These are phyloP conservation scores for Euptelea pleiosperma DNA, from an alignment of 164 flowering plant species.

Conservation along the genomic window DNA sequence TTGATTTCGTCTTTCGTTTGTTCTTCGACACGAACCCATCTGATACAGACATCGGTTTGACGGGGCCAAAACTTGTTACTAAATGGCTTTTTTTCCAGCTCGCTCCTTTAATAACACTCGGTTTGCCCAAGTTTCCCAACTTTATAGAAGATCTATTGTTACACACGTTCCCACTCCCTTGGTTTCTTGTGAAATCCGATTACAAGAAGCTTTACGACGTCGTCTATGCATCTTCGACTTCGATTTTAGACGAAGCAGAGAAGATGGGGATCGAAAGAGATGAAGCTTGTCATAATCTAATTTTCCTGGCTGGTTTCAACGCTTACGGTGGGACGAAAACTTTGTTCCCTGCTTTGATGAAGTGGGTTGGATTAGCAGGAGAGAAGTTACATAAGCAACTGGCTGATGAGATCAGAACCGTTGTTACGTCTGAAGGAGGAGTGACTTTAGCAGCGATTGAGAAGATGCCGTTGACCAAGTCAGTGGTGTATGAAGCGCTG, in stretches of 20 bases:
- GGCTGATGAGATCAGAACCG: conserved; percentile 38
- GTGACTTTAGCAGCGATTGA: conserved; percentile 32
- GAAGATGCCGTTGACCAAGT: conserved; percentile 41
- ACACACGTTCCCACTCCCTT: conserved; percentile 38
- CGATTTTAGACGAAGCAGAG: conserved; percentile 40
- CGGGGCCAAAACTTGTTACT: conserved; percentile 18
- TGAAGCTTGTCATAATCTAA: no score
- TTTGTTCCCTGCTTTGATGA: conserved; percentile 35
- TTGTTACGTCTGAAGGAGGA: conserved; percentile 28
- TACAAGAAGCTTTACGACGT: conserved; percentile 34
- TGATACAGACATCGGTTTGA: conserved; percentile 20
- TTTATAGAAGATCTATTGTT: conserved; percentile 40
- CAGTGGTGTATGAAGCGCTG: no score
- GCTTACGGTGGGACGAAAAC: conserved; percentile 42
- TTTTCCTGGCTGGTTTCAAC: conserved; percentile 40
- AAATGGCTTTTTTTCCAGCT: conserved; percentile 41
- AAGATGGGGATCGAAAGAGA: conserved; percentile 32
- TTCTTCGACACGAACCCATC: conserved; percentile 21
- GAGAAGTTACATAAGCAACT: no score
- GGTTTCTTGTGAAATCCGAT: no score
- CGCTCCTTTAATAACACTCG: conserved; percentile 29
- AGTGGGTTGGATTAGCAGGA: conserved; percentile 36
- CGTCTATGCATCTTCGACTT: conserved; percentile 13
- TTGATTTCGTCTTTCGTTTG: conserved; percentile 26
- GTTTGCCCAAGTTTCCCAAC: conserved; percentile 21